phyloP scores from a whole-genome alignment of 2,329 filamentous ascomycete species.

The Aspergillus japonicus region DNA sequence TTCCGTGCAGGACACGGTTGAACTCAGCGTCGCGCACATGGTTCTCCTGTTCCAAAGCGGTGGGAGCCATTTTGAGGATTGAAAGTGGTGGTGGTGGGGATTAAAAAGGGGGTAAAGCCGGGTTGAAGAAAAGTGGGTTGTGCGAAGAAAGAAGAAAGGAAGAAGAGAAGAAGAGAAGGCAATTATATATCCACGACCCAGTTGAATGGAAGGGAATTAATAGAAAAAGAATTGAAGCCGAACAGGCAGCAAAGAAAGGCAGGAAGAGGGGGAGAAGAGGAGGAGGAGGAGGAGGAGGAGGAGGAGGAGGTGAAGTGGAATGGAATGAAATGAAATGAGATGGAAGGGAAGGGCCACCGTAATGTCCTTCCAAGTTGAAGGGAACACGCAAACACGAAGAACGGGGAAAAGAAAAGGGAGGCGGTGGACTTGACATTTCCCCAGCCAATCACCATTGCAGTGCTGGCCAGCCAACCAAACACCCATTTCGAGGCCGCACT shows the following conservation, averaged over 20 bases:
- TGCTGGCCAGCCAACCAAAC: constrained; percentile 10
- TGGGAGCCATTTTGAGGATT: constrained; percentile 50
- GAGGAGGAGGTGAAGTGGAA: constrained; percentile 9
- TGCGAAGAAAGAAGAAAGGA: constrained; percentile 7
- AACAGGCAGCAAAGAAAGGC: constrained; percentile 6
- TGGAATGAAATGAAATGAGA: neutral
- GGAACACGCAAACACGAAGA: neutral
- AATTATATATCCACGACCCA: constrained; percentile 9
- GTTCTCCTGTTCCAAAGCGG: constrained; percentile 74
- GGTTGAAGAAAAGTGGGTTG: constrained; percentile 3
- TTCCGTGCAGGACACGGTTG: constrained; percentile 82
- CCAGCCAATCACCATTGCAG: constrained; percentile 17
- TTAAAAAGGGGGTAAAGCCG: constrained; percentile 20
- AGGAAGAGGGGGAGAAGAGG: constrained; percentile 5
- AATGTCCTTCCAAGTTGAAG: too few relatives aligned
- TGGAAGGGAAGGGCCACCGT: constrained; percentile 9
- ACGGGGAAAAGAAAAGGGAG: constrained; percentile 22
- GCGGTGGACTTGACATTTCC: constrained; percentile 11
- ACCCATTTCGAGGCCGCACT: neutral
- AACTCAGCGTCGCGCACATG: constrained; percentile 84
- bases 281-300: constrained; percentile 5
- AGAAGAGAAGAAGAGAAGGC: constrained; percentile 10
- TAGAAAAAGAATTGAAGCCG: constrained; percentile 5
- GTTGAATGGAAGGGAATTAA: constrained; percentile 9
- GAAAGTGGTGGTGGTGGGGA: constrained; percentile 15